These are phyloP conservation scores for Termitomyces sp. DNA, from an alignment of 768 basidiomycete species.

Conservation along the genomic window DNA sequence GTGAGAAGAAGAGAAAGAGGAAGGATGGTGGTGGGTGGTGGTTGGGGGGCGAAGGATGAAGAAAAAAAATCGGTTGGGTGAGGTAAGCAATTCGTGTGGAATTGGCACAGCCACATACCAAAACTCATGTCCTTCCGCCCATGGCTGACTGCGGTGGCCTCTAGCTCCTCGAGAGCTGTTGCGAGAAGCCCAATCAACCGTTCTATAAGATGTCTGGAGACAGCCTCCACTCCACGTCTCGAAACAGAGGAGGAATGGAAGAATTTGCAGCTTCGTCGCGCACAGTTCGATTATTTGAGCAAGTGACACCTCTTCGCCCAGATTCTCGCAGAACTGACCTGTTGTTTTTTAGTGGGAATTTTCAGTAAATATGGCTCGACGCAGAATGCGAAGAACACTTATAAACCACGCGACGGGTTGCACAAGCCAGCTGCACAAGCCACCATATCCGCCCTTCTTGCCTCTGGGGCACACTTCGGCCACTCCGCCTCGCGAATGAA, in stretches of 20 bases:
- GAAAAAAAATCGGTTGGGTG: constrained; percentile 48
- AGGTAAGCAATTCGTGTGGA: constrained; percentile 49
- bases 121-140: constrained; percentile 35
- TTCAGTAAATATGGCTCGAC: constrained; percentile 77
- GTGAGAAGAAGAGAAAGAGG: constrained; percentile 24
- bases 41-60: constrained; percentile 33
- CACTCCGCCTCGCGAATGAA: constrained; percentile 83
- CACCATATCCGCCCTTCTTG: constrained; percentile 86
- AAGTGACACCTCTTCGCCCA: constrained; percentile 14
- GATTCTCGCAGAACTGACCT: constrained; percentile 1
- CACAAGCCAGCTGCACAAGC: constrained; percentile 64
- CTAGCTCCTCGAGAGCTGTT: constrained; percentile 22
- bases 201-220: constrained; percentile 22
- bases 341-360: constrained; percentile 45
- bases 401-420: constrained; percentile 68
- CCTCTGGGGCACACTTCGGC: constrained; percentile 92
- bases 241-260: constrained; percentile 62
- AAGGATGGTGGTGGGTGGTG: constrained; percentile 30
- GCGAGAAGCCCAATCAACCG: constrained; percentile 9
- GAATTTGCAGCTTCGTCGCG: constrained; percentile 55
- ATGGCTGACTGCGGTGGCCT: constrained; percentile 30
- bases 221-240: constrained; percentile 24
- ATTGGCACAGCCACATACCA: constrained; percentile 41
- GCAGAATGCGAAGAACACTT: constrained; percentile 62
- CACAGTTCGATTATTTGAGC: constrained; percentile 56